Evolutionary conservation across 2,329 filamentous ascomycete genomes (phyloP).

Genomic region (Neoscytalidium dimidiatum): DNA sequence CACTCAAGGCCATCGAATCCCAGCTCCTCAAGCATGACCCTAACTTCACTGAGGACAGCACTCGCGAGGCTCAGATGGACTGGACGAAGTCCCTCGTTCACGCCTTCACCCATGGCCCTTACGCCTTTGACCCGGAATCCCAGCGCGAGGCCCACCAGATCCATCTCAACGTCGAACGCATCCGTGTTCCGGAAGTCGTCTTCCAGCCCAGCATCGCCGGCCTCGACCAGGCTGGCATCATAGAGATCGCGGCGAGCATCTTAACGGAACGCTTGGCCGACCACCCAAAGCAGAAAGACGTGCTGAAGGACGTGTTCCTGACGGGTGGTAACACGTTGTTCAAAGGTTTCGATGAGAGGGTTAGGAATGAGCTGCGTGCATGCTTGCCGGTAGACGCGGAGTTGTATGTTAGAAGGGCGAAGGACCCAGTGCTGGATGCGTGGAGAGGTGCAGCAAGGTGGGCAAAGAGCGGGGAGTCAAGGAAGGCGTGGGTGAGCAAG

Average conservation of each 20-base stretch:
- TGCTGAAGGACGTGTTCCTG: slow-evolving; percentile 85
- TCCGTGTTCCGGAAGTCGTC: slow-evolving; percentile 88
- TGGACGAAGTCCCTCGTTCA: slow-evolving; percentile 93
- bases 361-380: slow-evolving; percentile 70
- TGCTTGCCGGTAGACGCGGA: slow-evolving; percentile 69
- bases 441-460: slow-evolving; percentile 92
- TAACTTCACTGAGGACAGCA: slow-evolving; percentile 87
- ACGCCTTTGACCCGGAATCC: slow-evolving; percentile 78
- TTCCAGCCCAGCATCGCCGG: slow-evolving; percentile 93
- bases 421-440: slow-evolving; percentile 79
- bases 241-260: slow-evolving; percentile 91
- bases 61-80: slow-evolving; percentile 86
- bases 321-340: slow-evolving; percentile 94
- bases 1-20: slow-evolving; percentile 75
- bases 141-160: slow-evolving; percentile 83
- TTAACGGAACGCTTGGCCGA: slow-evolving; percentile 74
- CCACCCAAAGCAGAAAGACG: slow-evolving; percentile 61
- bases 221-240: slow-evolving; percentile 87
- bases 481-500: slow-evolving; percentile 67
- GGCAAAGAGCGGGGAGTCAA: slow-evolving; percentile 65
- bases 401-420: slow-evolving; percentile 71
- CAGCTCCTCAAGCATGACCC: slow-evolving; percentile 87
- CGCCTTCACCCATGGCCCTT: slow-evolving; percentile 84
- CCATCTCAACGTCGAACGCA: slow-evolving; percentile 94
- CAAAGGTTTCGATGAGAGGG: slow-evolving; percentile 79